Conservation (phyloP, 805 yeast genomes). For the Saturnispora saitoi region DNA sequence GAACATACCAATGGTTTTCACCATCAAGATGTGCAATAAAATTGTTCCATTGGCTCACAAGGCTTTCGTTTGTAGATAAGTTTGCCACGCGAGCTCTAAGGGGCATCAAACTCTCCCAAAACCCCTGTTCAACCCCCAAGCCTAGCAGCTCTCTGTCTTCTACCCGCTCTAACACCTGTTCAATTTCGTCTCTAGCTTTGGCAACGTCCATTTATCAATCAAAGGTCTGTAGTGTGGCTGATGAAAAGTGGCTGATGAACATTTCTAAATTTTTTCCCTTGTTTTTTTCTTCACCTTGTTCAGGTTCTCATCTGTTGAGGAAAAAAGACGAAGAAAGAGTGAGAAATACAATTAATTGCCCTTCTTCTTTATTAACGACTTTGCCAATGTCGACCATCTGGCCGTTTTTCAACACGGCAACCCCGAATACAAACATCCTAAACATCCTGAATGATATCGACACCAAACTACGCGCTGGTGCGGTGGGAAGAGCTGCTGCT, state of each 20-base stretch:
- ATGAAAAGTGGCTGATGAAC: slow-evolving; percentile 2
- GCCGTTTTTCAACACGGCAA: slow-evolving; percentile 32
- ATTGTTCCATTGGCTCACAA: background rate
- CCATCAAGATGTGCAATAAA: background rate
- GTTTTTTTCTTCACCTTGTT: background rate
- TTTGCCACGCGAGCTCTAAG: background rate
- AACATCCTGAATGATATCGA: slow-evolving; percentile 31
- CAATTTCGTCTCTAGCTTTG: background rate
- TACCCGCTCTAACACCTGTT: background rate
- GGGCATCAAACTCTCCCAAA: background rate
- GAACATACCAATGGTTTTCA: background rate
- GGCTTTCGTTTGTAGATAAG: background rate
- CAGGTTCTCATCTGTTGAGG: background rate
- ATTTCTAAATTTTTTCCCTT: background rate
- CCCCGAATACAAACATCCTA: slow-evolving; percentile 31
- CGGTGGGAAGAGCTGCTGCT: slow-evolving; percentile 15
- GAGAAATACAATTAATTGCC: background rate
- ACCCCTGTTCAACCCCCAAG: background rate
- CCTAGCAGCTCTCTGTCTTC: slow-evolving; percentile 7
- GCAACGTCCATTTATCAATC: background rate
- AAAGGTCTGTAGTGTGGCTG: background rate
- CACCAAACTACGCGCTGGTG: slow-evolving; percentile 19
- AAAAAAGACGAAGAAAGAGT: background rate
- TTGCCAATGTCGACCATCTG: slow-evolving; percentile 30
- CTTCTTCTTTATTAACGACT: background rate